Base-by-base conservation (phyloP, 1,284 basidiomycete species). In the Puccinia triticina region DNA sequence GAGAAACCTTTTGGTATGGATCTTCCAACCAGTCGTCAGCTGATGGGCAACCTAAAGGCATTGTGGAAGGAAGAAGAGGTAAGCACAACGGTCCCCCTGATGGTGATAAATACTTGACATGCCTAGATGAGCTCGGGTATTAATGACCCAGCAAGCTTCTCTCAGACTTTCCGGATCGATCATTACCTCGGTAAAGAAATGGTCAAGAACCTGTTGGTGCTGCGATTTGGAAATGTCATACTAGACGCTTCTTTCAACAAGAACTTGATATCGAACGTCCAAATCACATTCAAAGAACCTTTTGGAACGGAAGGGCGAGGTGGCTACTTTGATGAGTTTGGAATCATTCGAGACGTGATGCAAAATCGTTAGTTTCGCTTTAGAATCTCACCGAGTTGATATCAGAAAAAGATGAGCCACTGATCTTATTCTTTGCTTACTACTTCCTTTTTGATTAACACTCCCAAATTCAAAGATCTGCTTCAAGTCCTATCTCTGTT, bases 141-240 rank as follows among this genome's bases (percentile, higher is more conserved):
- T 72, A 43, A 72, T 2, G 18, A 18, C 21, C 4, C 11, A 14
- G 12, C 34, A 14, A 5, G 16, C 16, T 66, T 32, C 12, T 71
- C 53, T 57, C 71, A 86, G 89, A 98, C 95, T 12, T 98, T 94
- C 91, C 93, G 95, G 84, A 98, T 98, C 87, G 95, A 98, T 88
- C 95, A 98, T 87, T 98, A 98, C 88, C 92, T 98, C 81, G 95
- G 95, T 84, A 98, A 98, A 89, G 95, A 98, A 90, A 98, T 98
- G 95, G 93, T 97, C 87, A 98, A 98, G 90, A 98, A 98, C 88
- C 87, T 98, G 82, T 92, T 98, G 84, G 94, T 97, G 48, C 89
- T 97, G 74, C 92, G 95, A 61, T 98, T 98, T 86, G 95, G 94
- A 84, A 98, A 98, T 88, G 89, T 95, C 84, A 93, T 95, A 43